phyloP scores from a whole-genome alignment of 2,329 filamentous ascomycete genomes.

The Dactylellina haptotyla region DNA sequence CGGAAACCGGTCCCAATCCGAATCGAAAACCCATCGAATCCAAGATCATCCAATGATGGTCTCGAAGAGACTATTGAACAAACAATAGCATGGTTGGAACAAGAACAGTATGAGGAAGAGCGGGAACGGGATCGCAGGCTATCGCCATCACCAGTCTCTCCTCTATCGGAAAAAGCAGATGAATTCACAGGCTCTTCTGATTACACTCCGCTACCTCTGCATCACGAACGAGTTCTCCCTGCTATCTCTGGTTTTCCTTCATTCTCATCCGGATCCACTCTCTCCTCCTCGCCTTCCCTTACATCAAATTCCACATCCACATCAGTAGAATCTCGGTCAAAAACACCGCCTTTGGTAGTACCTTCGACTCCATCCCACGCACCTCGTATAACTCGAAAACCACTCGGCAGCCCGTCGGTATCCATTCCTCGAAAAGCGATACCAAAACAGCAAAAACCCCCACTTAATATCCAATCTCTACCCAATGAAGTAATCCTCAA shows the following conservation, averaged over 20 bases:
- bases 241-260: conserved; percentile 48
- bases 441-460: conserved; percentile 15
- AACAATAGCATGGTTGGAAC: conserved; percentile 46
- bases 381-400: conserved; percentile 36
- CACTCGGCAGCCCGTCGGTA: conserved; percentile 20
- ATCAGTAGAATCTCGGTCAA: conserved; percentile 47
- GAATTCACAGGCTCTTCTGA: conserved; percentile 30
- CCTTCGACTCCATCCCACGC: conserved; percentile 25
- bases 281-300: conserved; percentile 45
- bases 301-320: conserved; percentile 50
- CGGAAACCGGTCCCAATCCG: conserved; percentile 45
- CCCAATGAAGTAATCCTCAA: conserved; percentile 42
- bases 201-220: conserved; percentile 43
- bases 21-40: conserved; percentile 4
- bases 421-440: conserved; percentile 44
- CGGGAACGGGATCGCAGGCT: conserved; percentile 3
- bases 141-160: conserved; percentile 42
- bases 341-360: conserved; percentile 34
- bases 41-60: conserved; percentile 24
- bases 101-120: conserved; percentile 45
- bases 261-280: conserved; percentile 44
- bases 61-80: conserved; percentile 49
- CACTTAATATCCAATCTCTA: conserved; percentile 29
- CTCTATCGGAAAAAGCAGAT: conserved; percentile 45
- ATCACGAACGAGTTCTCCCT: conserved; percentile 25